Percentiles rank a stretch among this genome's conserved stretches.
Conservation (phyloP, 169 alveolate species). For the Miamiensis avidus region DNA sequence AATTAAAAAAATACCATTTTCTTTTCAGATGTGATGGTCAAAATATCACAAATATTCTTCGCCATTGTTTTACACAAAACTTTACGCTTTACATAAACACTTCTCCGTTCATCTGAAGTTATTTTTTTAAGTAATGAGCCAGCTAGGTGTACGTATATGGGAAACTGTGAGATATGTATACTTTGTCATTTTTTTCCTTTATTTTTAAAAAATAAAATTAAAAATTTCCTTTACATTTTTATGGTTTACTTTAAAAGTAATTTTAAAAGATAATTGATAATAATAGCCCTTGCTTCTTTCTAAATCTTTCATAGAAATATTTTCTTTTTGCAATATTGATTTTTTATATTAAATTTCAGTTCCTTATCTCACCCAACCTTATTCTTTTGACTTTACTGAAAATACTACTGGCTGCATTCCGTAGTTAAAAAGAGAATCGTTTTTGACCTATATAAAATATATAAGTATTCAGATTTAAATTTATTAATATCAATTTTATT, state of each 20-base stretch:
- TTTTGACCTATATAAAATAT: background rate
- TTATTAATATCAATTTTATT: no score
- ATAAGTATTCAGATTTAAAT: background rate
- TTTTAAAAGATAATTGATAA: no score
- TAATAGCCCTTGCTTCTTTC: background rate
- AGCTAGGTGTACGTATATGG: conserved; percentile 85
- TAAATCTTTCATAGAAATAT: no score
- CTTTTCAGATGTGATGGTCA: conserved; percentile 72
- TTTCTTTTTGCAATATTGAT: background rate
- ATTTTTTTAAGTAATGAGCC: conserved; percentile 23
- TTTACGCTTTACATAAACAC: conserved; percentile 50
- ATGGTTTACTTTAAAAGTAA: no score
- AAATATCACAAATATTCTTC: conserved; percentile 80
- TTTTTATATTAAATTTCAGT: no score
- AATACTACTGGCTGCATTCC: background rate
- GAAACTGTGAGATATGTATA: conserved; percentile 80
- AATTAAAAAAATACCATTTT: background rate
- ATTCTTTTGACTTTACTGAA: background rate
- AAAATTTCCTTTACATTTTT: no score
- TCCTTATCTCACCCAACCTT: background rate
- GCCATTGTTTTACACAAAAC: conserved; percentile 77
- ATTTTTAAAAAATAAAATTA: no score
- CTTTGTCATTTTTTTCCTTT: conserved; percentile 71
- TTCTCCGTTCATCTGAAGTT: background rate
- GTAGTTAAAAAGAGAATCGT: background rate